These are phyloP conservation scores for Laguncularia racemosa DNA, from an alignment of 345 rosid species.

Conservation along the genomic window DNA sequence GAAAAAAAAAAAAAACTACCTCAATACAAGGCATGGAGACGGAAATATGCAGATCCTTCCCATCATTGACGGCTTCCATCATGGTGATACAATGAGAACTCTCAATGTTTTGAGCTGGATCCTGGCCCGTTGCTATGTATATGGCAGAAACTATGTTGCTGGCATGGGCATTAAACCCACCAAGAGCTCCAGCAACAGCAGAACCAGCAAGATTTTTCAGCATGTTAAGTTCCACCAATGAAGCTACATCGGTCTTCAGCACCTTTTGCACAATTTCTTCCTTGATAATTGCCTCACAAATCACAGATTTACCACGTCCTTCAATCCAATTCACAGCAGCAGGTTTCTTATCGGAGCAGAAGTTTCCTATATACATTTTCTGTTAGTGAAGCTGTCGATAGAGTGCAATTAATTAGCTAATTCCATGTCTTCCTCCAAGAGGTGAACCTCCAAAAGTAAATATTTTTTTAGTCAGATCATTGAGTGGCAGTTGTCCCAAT, in stretches of 20 bases:
- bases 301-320: constrained; percentile 87
- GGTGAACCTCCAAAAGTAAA: neutral
- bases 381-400: neutral
- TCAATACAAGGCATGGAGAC: constrained; percentile 87
- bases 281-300: constrained; percentile 74
- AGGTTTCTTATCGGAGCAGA: constrained; percentile 84
- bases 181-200: constrained; percentile 78
- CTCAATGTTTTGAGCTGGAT: constrained; percentile 87
- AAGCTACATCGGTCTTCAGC: constrained; percentile 60
- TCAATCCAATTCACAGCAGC: constrained; percentile 97
- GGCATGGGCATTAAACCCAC: constrained; percentile 91
- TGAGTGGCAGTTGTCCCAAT: too few species aligned
- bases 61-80: constrained; percentile 82
- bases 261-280: constrained; percentile 75
- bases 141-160: constrained; percentile 82
- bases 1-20: constrained; percentile 24
- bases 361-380: constrained; percentile 43
- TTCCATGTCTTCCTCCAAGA: neutral
- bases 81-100: constrained; percentile 88
- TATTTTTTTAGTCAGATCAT: too few species aligned
- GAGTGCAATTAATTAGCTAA: neutral
- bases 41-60: constrained; percentile 75
- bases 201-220: constrained; percentile 82
- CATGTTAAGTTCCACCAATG: constrained; percentile 77
- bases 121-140: constrained; percentile 84